A percentile compares a stretch with the other conserved stretches of the same genome.
Evolutionary conservation across 208 protist genomes (phyloP).

Genomic region (Crithidia acanthocephali): DNA sequence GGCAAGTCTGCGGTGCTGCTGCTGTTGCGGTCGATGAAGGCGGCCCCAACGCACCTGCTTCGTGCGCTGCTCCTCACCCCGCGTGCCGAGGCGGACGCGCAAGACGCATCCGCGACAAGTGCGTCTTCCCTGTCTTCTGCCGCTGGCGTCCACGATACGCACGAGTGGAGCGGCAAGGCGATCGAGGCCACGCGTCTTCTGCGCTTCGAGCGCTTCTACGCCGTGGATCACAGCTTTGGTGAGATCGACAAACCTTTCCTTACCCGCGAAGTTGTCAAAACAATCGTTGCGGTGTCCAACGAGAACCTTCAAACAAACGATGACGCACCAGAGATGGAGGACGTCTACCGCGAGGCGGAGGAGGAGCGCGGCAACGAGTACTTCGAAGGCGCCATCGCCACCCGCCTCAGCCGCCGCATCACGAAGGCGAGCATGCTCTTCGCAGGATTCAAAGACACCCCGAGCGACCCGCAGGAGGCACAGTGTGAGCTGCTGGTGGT

Average conservation of each 20-base stretch:
- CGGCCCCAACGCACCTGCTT: constrained; percentile 38
- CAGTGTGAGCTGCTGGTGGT: constrained; percentile 71
- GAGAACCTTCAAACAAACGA: constrained; percentile 25
- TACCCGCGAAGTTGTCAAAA: constrained; percentile 33
- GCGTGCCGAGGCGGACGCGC: background rate
- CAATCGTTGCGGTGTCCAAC: constrained; percentile 40
- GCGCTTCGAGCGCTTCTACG: constrained; percentile 64
- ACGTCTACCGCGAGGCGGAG: constrained; percentile 35
- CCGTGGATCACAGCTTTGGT: constrained; percentile 46
- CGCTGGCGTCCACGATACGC: background rate
- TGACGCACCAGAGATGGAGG: constrained; percentile 23
- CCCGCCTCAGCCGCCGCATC: constrained; percentile 27
- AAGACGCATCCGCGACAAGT: background rate
- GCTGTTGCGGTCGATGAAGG: constrained; percentile 40
- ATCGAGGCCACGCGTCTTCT: constrained; percentile 40
- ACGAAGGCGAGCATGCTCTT: constrained; percentile 52
- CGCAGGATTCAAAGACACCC: constrained; percentile 51
- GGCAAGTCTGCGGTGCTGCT: constrained; percentile 42
- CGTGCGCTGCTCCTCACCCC: constrained; percentile 37
- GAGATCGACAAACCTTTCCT: constrained; percentile 56
- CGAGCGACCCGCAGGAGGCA: constrained; percentile 41
- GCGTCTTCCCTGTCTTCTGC: background rate
- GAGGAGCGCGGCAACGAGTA: constrained; percentile 8
- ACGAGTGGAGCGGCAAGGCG: background rate
- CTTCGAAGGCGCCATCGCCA: constrained; percentile 17